A percentile compares a stretch with the other conserved stretches of the same genome.
These are phyloP conservation scores for Coemansia sp. DNA, from an alignment of 192 early-diverging fungal species.

Conservation along the genomic window DNA sequence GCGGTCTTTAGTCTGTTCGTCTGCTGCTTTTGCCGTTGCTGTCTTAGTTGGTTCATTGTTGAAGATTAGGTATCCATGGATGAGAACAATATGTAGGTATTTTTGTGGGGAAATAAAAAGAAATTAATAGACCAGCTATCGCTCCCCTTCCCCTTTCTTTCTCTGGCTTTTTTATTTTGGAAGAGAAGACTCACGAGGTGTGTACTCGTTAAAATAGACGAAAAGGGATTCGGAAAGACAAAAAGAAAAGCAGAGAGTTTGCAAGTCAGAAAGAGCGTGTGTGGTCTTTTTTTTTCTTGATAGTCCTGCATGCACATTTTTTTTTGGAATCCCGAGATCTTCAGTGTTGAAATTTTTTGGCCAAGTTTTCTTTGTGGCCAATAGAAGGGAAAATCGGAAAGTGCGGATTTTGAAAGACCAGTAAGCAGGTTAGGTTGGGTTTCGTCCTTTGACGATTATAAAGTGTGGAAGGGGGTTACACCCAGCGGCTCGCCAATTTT, in stretches of 20 bases:
- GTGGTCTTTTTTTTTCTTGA: too few relatives aligned
- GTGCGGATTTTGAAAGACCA: too few relatives aligned
- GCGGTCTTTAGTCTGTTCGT: background rate
- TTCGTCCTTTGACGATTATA: too few relatives aligned
- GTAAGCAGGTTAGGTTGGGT: too few relatives aligned
- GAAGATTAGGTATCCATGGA: background rate
- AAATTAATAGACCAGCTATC: background rate
- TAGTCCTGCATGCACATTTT: background rate
- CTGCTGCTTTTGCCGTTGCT: background rate
- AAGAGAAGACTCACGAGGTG: background rate
- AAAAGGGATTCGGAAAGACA: background rate
- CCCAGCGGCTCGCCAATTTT: too few relatives aligned
- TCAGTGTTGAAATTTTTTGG: too few relatives aligned
- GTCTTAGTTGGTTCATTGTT: constrained; percentile 1
- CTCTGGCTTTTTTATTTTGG: background rate
- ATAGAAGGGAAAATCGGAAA: too few relatives aligned
- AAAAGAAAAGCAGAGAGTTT: background rate
- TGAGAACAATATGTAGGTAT: background rate
- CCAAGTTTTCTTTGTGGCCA: too few relatives aligned
- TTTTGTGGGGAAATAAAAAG: constrained; percentile 8
- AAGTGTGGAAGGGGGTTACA: too few relatives aligned
- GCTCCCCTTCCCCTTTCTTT: background rate
- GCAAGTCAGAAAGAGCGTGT: background rate
- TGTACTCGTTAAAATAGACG: background rate
- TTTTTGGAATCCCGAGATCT: too few relatives aligned